Evolutionary conservation across 2,329 filamentous ascomycete genomes (phyloP).

Genomic region (Chrysosporium queenslandicum): DNA sequence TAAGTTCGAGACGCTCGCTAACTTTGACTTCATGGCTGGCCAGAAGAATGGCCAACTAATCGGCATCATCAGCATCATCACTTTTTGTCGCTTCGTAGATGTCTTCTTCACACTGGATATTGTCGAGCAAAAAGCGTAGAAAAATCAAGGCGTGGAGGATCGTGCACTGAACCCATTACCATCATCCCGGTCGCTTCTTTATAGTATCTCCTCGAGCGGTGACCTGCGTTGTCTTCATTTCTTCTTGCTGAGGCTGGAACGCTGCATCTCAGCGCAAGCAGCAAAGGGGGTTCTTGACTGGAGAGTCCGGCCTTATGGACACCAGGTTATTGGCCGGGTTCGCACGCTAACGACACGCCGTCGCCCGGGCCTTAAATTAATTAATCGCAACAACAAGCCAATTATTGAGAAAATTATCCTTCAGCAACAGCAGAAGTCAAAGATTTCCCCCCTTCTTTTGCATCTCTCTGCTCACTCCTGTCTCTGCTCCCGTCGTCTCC

Average conservation of each 20-base stretch:
- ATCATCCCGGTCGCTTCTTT: not conserved
- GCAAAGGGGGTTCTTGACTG: no score
- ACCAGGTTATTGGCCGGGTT: not conserved
- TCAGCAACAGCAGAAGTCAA: not conserved
- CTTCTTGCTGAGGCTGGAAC: not conserved
- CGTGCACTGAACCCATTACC: not conserved
- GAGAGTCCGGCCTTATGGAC: not conserved
- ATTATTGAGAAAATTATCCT: not conserved
- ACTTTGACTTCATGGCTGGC: constrained; percentile 1
- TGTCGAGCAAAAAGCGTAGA: no score
- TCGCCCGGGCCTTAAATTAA: not conserved
- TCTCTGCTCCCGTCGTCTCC: not conserved
- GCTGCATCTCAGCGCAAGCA: not conserved
- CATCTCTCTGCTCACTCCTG: not conserved
- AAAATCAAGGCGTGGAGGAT: not conserved
- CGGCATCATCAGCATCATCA: not conserved
- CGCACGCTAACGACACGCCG: constrained; percentile 6
- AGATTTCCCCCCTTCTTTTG: not conserved
- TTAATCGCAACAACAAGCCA: not conserved
- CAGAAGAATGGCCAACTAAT: no score
- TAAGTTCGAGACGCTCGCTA: constrained; percentile 9
- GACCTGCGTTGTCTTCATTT: not conserved
- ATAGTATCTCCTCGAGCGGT: not conserved
- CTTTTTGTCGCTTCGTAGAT: no score
- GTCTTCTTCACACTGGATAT: no score